Percentiles rank a stretch among this genome's conserved stretches.
phyloP scores from a whole-genome alignment of 2,329 filamentous ascomycete genomes.

The Fusarium sp. region DNA sequence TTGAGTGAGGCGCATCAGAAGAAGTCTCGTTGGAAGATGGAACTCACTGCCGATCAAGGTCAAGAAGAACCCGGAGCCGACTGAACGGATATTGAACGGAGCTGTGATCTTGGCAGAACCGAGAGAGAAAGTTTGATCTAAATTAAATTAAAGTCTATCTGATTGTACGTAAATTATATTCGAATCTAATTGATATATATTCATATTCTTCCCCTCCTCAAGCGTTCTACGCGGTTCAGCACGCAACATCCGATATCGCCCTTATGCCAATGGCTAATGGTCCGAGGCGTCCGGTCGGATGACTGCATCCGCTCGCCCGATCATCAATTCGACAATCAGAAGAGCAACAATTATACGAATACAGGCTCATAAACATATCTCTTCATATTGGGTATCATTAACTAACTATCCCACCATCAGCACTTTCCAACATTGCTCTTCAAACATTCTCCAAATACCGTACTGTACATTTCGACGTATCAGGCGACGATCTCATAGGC shows the following conservation, averaged over 20 bases:
- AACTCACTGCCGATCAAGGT: neutral
- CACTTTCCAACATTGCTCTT: rapidly evolving
- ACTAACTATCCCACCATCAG: neutral
- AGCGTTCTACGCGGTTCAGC: too few species aligned
- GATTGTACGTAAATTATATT: neutral
- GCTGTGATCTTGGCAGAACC: neutral
- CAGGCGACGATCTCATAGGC: neutral
- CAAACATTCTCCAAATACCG: constrained; percentile 8
- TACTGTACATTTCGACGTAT: constrained; percentile 2
- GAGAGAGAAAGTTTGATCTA: neutral
- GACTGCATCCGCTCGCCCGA: neutral
- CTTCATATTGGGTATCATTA: constrained; percentile 10
- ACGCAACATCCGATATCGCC: neutral
- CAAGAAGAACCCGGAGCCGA: neutral
- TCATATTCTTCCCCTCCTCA: too few species aligned
- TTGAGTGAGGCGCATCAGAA: rapidly evolving
- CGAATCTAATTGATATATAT: neutral
- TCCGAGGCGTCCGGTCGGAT: neutral
- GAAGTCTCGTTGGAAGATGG: rapidly evolving
- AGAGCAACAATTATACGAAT: neutral
- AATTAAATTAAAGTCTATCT: neutral
- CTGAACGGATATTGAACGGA: neutral
- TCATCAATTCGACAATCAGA: neutral
- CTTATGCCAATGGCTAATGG: neutral
- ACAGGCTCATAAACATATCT: neutral